Evolutionary conservation across 2,329 filamentous ascomycete genomes (phyloP), one percentile per base, ranked within the genome.

Genomic region (Huntiella savannae): DNA sequence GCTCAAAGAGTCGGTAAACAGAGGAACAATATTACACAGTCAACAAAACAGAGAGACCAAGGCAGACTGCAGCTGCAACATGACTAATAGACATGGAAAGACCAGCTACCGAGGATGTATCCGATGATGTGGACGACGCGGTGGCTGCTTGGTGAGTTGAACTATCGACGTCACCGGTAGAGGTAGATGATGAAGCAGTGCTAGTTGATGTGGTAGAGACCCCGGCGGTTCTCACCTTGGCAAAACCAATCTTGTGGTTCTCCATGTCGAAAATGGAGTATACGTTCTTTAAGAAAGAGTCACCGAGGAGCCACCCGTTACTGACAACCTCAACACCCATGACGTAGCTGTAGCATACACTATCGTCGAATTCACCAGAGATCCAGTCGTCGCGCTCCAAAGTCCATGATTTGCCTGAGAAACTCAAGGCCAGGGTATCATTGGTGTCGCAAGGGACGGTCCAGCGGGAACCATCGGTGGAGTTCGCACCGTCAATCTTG

Each of bases 251-350:
- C 44, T 70, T 71, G 38, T 60, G 62, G 52, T 75, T 57, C 51
- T 88, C 84, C 45, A 73, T 74, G 58, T 94, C 86, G 58, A 92
- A 93, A 17, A 91, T 78, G 1, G 75, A 68, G 57, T 93, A 93
- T 12, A 93, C 85, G 54, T 92, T 93, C 64, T 92, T 93, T 51
- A 94, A 62, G 55, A 93, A 93, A 1, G 80, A 74, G 53, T 86
- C 85, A 2, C 86, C 86, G 1, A 93, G 61, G n/a, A 94, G 67
- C 84, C 85, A 93, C 5, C 51, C 50, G 54, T 65, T 67, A 1
- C 67, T 62, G 40, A 84, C 77, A 11, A 82, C 74, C 56, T 79
- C 71, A 19, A 75, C 69, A 1, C 80, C 82, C 45, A 85, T 78
- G 33, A 93, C 73, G 54, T 82, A 86, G 58, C 82, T 87, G 13